Conservation (phyloP, 805 yeast genomes). For the Komagataella mondaviorum region DNA sequence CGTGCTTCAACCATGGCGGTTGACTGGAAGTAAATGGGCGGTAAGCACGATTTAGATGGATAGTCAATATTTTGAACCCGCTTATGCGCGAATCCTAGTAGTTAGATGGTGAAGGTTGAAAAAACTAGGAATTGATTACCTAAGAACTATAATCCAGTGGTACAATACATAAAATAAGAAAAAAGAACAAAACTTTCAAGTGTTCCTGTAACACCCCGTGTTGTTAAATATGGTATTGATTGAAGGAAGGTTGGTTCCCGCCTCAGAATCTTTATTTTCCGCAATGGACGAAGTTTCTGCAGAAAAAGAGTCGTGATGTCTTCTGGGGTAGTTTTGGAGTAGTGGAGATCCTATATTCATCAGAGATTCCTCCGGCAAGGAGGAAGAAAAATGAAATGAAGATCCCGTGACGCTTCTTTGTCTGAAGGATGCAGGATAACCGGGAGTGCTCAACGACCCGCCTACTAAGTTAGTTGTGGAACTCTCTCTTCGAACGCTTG, state of each 20-base stretch:
- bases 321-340: background rate
- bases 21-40: background rate
- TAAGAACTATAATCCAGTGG: background rate
- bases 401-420: background rate
- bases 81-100: background rate
- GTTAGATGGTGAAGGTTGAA: too few species aligned
- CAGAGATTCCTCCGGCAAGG: background rate
- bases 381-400: background rate
- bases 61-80: background rate
- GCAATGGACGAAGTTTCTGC: background rate
- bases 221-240: background rate
- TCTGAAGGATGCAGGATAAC: background rate
- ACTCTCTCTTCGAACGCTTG: background rate
- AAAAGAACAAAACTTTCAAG: background rate
- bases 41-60: background rate
- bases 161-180: background rate
- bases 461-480: background rate
- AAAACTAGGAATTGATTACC: background rate
- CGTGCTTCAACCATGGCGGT: background rate
- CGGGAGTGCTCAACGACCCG: background rate
- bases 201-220: background rate
- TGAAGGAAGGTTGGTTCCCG: background rate
- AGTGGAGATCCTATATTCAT: background rate
- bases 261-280: background rate
- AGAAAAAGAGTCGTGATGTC: background rate